Evolutionary conservation across 2,329 filamentous ascomycete genomes (phyloP).

Genomic region (Neurospora sp.): DNA sequence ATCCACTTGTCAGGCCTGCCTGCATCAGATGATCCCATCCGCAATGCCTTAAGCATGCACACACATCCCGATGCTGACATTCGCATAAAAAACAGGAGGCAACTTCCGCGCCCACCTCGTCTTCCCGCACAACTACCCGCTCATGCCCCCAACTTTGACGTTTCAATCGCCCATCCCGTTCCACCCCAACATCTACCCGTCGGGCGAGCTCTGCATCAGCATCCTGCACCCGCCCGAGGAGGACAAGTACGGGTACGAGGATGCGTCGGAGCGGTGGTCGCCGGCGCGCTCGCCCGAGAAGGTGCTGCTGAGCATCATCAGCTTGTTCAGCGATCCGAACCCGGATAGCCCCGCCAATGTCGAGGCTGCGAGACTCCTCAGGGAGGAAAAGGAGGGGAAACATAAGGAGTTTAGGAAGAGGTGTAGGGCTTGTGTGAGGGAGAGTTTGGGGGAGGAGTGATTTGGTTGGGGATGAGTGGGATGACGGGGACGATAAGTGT

Average conservation of each 20-base stretch:
- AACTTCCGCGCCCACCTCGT: conserved; percentile 80
- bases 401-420: conserved; percentile 66
- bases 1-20: background rate
- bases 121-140: conserved; percentile 81
- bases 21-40: background rate
- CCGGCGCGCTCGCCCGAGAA: conserved; percentile 94
- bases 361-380: conserved; percentile 80
- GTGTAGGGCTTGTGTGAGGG: conserved; percentile 69
- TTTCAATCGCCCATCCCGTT: conserved; percentile 78
- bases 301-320: conserved; percentile 85
- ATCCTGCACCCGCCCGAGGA: conserved; percentile 94
- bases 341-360: conserved; percentile 94
- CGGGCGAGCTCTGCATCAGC: conserved; percentile 87
- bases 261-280: conserved; percentile 81
- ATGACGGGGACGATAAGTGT: too few species aligned
- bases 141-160: conserved; percentile 77
- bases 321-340: conserved; percentile 84
- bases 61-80: too few species aligned
- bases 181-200: conserved; percentile 88
- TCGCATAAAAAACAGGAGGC: conserved; percentile 49
- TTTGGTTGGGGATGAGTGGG: background rate
- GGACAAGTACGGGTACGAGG: conserved; percentile 89
- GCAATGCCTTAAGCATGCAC: too few species aligned
- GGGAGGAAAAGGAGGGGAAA: conserved; percentile 59
- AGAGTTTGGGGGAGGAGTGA: conserved; percentile 68